Base-by-base conservation (phyloP, 1,139 yeast genomes). In the Suhomyces guaymorum region DNA sequence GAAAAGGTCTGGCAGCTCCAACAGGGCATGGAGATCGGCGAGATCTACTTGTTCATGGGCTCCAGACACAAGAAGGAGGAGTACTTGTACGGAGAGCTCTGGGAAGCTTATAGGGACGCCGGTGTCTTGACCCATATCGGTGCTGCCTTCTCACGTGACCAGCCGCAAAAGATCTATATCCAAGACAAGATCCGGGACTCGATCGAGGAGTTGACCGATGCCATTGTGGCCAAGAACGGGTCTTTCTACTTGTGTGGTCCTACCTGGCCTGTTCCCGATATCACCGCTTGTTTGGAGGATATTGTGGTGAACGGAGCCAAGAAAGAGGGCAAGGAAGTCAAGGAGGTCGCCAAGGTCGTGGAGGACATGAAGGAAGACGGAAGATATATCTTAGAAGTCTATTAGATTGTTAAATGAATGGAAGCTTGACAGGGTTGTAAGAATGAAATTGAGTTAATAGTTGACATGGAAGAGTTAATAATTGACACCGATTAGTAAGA, bases 201-300 rank as follows among this genome's bases (percentile, higher is more conserved):
- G 42, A 68, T 88, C 53, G 75, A 71, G 38, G 82, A 77, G 24
- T 74, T 92, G 61, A 84, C 86, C 37, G 85, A 79, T 37, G 94
- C 96, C 22, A 78, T 90, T 60, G 83, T 83, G 30, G 66, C 69
- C 42, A 76, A 89, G 64, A 70, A 82, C 37, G 98, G 97, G 39
- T 82, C 89, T 15, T 90, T 92, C 77, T 92, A 92, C 67, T 75
- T 92, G 57, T 92, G 98, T 80, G 98, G 98, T 46, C 97, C 97
- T 28, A 92, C 97, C 2, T 92, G 98, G 98, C 98, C 98, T 18
- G 97, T 92, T 52, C 97, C 97, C 12, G 97, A 90, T 61, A 86
- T 92, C 51, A 87, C 96, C 40, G 87, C 84, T 32, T 95, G 96
- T 51, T 71, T 92, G 49, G 86, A 84, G 55, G 96, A 87, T 49